Evolutionary conservation across 83 land plant genomes (phyloP).

Genomic region (Larix sibirica): DNA sequence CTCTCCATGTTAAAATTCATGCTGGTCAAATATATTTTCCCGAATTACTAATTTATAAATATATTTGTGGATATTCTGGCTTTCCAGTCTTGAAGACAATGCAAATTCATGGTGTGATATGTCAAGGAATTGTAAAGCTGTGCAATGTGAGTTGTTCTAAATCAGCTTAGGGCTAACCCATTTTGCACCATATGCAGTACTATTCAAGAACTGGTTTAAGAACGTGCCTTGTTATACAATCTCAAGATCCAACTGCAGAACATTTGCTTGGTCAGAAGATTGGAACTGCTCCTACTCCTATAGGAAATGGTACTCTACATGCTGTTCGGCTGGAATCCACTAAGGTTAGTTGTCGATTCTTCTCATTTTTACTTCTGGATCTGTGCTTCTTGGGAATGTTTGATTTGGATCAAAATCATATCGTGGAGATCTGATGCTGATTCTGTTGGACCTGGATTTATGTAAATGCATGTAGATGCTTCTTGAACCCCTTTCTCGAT

Average conservation of each 20-base stretch:
- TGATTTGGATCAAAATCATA: not conserved
- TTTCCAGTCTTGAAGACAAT: not conserved
- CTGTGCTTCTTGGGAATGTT: not conserved
- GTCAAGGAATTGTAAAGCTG: not conserved
- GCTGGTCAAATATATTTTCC: not conserved
- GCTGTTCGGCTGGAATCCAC: conserved; percentile 84
- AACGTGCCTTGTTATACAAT: conserved; percentile 77
- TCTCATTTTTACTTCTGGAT: not conserved
- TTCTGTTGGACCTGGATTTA: not conserved
- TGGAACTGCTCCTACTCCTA: conserved; percentile 44
- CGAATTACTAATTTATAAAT: too few relatives aligned
- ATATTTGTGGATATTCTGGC: too few relatives aligned
- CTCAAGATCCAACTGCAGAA: conserved; percentile 92
- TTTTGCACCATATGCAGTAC: conserved; percentile 35
- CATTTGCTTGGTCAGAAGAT: conserved; percentile 71
- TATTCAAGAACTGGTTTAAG: conserved; percentile 58
- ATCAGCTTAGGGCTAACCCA: not conserved
- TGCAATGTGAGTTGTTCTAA: not conserved
- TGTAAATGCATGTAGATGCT: conserved; percentile 60
- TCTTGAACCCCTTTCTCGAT: conserved; percentile 69
- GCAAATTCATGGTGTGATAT: conserved; percentile 7
- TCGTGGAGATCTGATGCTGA: not conserved
- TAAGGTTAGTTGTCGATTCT: conserved; percentile 44
- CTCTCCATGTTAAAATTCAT: not conserved
- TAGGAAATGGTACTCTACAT: conserved; percentile 48